Conservation (phyloP, 257 asterid genomes). For the Fraxinus americana region DNA sequence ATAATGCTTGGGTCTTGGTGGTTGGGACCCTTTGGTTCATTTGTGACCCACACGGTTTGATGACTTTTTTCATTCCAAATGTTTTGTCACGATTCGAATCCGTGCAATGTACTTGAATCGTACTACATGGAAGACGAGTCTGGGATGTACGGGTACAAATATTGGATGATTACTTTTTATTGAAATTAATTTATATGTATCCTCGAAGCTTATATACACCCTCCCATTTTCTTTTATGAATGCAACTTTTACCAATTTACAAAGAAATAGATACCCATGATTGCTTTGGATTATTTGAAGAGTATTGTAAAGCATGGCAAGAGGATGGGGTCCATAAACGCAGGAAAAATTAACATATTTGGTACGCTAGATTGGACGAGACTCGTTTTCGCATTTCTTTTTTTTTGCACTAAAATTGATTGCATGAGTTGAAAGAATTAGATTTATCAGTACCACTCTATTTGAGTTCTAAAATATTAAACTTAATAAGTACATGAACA, state of each 20-base stretch:
- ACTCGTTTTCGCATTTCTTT: background rate
- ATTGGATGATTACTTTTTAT: background rate
- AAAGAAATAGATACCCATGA: background rate
- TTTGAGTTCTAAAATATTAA: too few species aligned
- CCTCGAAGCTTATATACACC: background rate
- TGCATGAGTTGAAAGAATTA: background rate
- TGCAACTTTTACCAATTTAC: background rate
- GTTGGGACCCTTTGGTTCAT: background rate
- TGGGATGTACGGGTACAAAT: constrained; percentile 2
- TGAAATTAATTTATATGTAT: background rate
- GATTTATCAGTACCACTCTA: background rate
- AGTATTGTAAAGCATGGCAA: background rate
- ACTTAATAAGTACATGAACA: too few species aligned
- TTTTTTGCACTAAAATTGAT: background rate
- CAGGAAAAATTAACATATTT: too few species aligned
- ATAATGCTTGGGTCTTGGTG: background rate
- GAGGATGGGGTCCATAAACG: background rate
- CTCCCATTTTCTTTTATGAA: background rate
- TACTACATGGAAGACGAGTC: constrained; percentile 11
- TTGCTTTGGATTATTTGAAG: background rate
- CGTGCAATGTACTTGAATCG: constrained; percentile 7
- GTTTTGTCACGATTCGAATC: background rate
- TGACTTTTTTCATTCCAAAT: background rate
- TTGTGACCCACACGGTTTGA: constrained; percentile 5
- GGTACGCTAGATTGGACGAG: background rate